These are phyloP conservation scores for Penicillium sp. DNA, from an alignment of 2,329 filamentous ascomycete genomes.

Conservation along the genomic window DNA sequence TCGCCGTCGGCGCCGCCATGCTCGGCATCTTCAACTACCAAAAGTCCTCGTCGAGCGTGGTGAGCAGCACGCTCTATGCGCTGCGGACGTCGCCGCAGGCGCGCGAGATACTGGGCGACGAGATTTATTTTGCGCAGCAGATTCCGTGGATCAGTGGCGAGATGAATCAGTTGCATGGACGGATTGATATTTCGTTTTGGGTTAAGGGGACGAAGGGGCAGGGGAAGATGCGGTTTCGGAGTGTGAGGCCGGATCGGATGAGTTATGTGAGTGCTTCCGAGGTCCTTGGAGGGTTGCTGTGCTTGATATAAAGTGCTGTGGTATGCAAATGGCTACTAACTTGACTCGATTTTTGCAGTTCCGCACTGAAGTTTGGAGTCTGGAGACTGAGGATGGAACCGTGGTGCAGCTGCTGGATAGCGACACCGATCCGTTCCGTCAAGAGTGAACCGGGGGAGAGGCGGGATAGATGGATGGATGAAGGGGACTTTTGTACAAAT, in stretches of 20 bases:
- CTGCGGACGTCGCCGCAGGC: conserved; percentile 77
- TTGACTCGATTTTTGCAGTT: conserved; percentile 55
- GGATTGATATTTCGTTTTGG: conserved; percentile 82
- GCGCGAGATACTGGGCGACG: conserved; percentile 78
- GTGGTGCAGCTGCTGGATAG: conserved; percentile 76
- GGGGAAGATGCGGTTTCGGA: conserved; percentile 79
- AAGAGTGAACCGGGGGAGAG: conserved; percentile 39
- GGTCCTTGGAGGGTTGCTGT: not conserved
- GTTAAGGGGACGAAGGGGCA: conserved; percentile 75
- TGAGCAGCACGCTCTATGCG: conserved; percentile 88
- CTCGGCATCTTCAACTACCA: conserved; percentile 99
- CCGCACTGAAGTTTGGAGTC: conserved; percentile 86
- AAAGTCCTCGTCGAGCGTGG: conserved; percentile 82
- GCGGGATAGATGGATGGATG: not conserved
- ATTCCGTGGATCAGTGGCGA: conserved; percentile 83
- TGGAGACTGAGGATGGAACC: conserved; percentile 67
- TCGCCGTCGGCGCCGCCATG: conserved; percentile 69
- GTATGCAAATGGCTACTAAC: too few species aligned
- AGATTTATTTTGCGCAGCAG: conserved; percentile 77
- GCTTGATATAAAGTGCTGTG: not conserved
- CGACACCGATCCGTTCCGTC: conserved; percentile 68
- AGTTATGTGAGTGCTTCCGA: conserved; percentile 53
- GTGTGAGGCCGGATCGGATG: conserved; percentile 67
- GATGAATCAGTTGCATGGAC: conserved; percentile 91
- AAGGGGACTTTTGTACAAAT: conserved; percentile 37